A percentile compares a stretch with the other conserved stretches of the same genome.
phyloP scores from a whole-genome alignment of 202 grass and related monocot species.

The Carex arenaria region DNA sequence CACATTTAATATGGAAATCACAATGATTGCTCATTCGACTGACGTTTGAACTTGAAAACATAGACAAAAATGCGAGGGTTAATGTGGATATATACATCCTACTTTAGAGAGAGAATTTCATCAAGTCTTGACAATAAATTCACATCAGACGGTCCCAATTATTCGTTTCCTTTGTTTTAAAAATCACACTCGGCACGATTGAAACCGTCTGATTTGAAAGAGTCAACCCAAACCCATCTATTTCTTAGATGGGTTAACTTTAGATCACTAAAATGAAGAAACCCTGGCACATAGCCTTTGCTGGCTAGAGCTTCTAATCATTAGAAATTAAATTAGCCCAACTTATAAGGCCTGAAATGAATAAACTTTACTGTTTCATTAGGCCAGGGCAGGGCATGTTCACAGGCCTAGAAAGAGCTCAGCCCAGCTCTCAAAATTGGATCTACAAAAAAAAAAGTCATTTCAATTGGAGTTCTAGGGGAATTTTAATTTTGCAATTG shows the following conservation, averaged over 20 bases:
- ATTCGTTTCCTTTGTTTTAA: no score
- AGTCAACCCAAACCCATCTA: no score
- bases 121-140: no score
- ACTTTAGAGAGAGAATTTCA: no score
- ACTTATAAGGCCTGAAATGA: background rate
- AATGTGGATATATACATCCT: no score
- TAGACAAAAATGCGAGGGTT: no score
- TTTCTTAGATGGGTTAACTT: background rate
- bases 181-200: no score
- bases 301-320: background rate
- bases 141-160: no score
- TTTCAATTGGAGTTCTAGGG: background rate
- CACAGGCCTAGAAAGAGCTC: background rate
- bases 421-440: background rate
- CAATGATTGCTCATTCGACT: no score
- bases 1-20: no score
- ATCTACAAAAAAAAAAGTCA: background rate
- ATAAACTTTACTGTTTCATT: background rate
- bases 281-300: background rate
- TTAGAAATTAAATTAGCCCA: background rate
- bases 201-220: no score
- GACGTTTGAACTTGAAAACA: no score
- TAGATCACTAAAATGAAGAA: background rate
- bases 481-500: background rate
- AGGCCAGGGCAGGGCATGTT: background rate